phyloP scores from a whole-genome alignment of 2,329 filamentous ascomycete genomes.

The Endothia cerciana region DNA sequence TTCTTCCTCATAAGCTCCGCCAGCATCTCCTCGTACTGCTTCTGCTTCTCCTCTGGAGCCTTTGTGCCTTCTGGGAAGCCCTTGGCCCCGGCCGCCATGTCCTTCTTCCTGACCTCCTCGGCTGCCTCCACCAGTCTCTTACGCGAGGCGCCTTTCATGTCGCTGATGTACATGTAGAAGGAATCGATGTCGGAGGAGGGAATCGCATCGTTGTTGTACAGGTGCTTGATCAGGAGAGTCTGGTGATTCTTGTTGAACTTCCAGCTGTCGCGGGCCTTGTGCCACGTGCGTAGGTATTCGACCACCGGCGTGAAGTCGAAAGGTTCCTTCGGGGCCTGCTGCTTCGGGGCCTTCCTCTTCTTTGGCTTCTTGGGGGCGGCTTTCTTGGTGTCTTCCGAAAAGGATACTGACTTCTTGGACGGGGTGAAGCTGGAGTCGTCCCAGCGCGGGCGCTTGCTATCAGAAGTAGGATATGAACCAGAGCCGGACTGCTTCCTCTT shows the following conservation, averaged over 20 bases:
- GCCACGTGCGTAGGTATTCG: constrained; percentile 77
- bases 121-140: constrained; percentile 70
- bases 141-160: constrained; percentile 75
- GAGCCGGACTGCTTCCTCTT: constrained; percentile 55
- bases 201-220: constrained; percentile 73
- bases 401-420: constrained; percentile 52
- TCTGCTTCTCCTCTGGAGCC: constrained; percentile 54
- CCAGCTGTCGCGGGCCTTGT: constrained; percentile 72
- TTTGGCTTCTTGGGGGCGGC: constrained; percentile 37
- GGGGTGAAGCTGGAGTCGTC: constrained; percentile 33
- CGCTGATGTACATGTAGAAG: constrained; percentile 77
- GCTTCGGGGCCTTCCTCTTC: constrained; percentile 42
- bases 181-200: constrained; percentile 70
- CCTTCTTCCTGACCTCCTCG: constrained; percentile 60
- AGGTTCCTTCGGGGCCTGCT: constrained; percentile 32
- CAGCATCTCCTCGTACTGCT: constrained; percentile 62
- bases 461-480: constrained; percentile 32
- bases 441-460: constrained; percentile 42
- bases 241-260: constrained; percentile 98
- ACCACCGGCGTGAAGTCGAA: constrained; percentile 64
- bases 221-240: constrained; percentile 80
- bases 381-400: constrained; percentile 49
- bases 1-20: constrained; percentile 48
- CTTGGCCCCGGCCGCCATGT: constrained; percentile 53
- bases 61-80: constrained; percentile 56